Base-by-base conservation (phyloP, 2,329 filamentous ascomycete species). In the Aspergillus uvarum region DNA sequence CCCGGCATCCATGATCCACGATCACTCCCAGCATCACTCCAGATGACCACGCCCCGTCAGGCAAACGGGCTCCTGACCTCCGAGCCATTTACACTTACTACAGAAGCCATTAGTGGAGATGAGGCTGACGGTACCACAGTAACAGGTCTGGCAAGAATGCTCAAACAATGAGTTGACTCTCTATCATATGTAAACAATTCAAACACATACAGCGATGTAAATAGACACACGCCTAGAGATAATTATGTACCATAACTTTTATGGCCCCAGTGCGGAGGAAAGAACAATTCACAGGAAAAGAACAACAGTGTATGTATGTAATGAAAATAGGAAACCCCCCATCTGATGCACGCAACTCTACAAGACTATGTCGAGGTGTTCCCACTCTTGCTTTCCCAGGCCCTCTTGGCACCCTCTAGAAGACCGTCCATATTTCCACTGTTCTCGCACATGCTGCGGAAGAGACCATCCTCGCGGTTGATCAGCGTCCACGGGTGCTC, bases 401-500 rank as follows among this genome's bases (percentile, higher is more conserved):
- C 81, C 54, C 76, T 75, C 65, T 79, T 80, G 24, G 88, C 87
- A 16, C 83, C 81, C 50, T 81, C 81, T 47, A 81, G 68, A 47
- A 90, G 72, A 1, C 73, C 72, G 1, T 88, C 86, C 63, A 89
- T 73, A 65, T 88, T 85, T 1, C 87, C 87, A 62, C 82, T 88
- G 72, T 83, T 89, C 68, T 88, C 85, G 68, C 88, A 90, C 88
- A 90, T 90, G 53, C 82, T 79, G 58, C 80, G 80, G 74, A 90
- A 90, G 10, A 82, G 77, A 4, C 91, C 89, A 2, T 85, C 85
- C 59, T 90, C 81, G 68, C 88, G 88, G 71, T 83, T 84, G 64
- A 96, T 83, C 54, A 99, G 80, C 67, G 91, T 87, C 80, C 89
- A 92, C 0, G 95, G 95, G 70, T 96, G 89, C n/a, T 88, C 95